A percentile compares a stretch with the other conserved stretches of the same genome.
Evolutionary conservation across 257 asterid species (phyloP).

Genomic region (Petunia secreta): DNA sequence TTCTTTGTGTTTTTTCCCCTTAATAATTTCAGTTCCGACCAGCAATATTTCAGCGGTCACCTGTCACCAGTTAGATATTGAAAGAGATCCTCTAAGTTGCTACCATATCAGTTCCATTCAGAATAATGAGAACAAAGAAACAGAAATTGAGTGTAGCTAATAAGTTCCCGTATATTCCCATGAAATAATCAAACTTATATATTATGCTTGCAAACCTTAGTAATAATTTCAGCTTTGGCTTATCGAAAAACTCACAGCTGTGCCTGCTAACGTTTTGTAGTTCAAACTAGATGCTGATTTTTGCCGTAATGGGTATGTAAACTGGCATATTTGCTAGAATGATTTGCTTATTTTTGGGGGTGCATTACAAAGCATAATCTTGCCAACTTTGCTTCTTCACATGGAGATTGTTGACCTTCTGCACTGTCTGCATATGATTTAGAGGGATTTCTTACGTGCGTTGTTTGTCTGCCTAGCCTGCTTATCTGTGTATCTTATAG

Average conservation of each 20-base stretch:
- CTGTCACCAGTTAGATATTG: not conserved
- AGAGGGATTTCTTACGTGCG: not conserved
- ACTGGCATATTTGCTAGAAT: not conserved
- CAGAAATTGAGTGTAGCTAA: not conserved
- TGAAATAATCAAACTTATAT: not conserved
- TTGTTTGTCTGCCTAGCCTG: not conserved
- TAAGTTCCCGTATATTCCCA: not conserved
- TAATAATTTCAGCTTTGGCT: not conserved
- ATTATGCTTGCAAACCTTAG: not conserved
- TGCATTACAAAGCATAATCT: not conserved
- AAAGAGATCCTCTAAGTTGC: not conserved
- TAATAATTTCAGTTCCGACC: not conserved
- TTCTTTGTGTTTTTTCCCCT: not conserved
- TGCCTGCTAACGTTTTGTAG: not conserved
- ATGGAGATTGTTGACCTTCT: not conserved
- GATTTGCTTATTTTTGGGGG: not conserved
- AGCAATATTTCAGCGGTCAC: not conserved
- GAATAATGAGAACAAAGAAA: not conserved
- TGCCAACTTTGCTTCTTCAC: not conserved
- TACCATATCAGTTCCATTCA: not conserved
- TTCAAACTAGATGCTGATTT: slow-evolving; percentile 11
- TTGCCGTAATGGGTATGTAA: not conserved
- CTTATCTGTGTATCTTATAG: not conserved
- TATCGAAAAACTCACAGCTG: not conserved
- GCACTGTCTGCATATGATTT: not conserved